These are phyloP conservation scores for Ambrosiella beaveri DNA, from an alignment of 2,329 filamentous ascomycete genomes.

Conservation along the genomic window DNA sequence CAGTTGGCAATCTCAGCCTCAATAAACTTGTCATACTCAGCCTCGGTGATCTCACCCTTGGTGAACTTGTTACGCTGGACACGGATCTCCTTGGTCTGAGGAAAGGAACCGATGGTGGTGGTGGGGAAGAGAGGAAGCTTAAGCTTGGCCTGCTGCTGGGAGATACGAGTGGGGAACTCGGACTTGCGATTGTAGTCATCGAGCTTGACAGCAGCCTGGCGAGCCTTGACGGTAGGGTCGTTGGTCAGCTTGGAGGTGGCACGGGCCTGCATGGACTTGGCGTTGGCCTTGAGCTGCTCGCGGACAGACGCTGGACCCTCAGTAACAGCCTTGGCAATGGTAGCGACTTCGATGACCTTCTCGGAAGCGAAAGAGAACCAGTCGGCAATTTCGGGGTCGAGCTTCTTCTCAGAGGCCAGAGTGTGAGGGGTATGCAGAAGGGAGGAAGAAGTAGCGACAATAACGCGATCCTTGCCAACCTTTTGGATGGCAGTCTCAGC, in stretches of 20 bases:
- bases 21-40: conserved; percentile 97
- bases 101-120: conserved; percentile 98
- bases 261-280: conserved; percentile 81
- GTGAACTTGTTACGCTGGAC: conserved; percentile 94
- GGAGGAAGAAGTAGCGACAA: conserved; percentile 91
- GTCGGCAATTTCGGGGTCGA: conserved; percentile 79
- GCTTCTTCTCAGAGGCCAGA: conserved; percentile 95
- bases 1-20: conserved; percentile 95
- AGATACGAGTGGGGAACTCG: conserved; percentile 67
- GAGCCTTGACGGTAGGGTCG: conserved; percentile 91
- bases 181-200: conserved; percentile 88
- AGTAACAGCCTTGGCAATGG: conserved; percentile 93
- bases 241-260: conserved; percentile 90
- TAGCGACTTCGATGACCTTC: conserved; percentile 78
- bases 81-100: conserved; percentile 98
- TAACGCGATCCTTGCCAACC: conserved; percentile 92
- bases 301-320: conserved; percentile 76
- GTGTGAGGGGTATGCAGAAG: conserved; percentile 98
- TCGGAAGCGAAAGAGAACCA: conserved; percentile 98
- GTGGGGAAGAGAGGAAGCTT: conserved; percentile 95
- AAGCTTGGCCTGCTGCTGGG: conserved; percentile 78
- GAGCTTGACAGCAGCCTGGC: conserved; percentile 70
- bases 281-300: conserved; percentile 87
- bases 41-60: conserved; percentile 87
- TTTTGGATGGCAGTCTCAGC: conserved; percentile 83